phyloP scores from a whole-genome alignment of 2,329 filamentous ascomycete genomes.

The Thelonectria discophora region DNA sequence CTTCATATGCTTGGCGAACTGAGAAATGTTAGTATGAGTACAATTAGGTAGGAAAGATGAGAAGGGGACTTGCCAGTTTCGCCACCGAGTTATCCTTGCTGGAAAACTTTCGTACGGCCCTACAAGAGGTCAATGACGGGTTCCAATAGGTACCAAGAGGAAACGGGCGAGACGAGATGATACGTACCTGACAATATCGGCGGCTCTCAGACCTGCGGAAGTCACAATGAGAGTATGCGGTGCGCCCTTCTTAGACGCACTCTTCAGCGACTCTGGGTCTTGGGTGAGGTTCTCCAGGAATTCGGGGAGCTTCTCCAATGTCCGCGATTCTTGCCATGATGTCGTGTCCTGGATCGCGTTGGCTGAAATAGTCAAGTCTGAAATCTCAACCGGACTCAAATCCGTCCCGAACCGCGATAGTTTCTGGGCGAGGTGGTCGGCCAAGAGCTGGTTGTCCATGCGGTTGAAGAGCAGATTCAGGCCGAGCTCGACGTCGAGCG shows the following conservation, averaged over 20 bases:
- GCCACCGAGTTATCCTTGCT: constrained; percentile 80
- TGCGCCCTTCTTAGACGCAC: constrained; percentile 73
- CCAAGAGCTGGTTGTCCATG: constrained; percentile 84
- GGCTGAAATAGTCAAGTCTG: constrained; percentile 84
- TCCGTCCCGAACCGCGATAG: constrained; percentile 81
- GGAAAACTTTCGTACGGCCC: constrained; percentile 80
- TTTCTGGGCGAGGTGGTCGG: constrained; percentile 85
- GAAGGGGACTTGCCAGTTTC: constrained; percentile 69
- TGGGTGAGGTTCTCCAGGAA: constrained; percentile 77
- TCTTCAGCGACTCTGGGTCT: constrained; percentile 66
- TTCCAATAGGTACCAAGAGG: background rate
- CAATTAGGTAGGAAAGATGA: background rate
- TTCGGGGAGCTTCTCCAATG: constrained; percentile 75
- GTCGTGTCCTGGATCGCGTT: constrained; percentile 82
- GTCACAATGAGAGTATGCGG: constrained; percentile 93
- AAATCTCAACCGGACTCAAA: constrained; percentile 83
- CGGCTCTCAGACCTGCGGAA: constrained; percentile 83
- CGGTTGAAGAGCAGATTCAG: constrained; percentile 82
- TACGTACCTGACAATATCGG: constrained; percentile 77
- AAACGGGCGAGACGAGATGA: background rate
- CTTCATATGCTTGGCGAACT: constrained; percentile 98
- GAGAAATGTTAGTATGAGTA: background rate
- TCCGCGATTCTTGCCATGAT: constrained; percentile 72
- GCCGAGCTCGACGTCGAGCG: constrained; percentile 73
- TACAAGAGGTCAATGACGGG: constrained; percentile 47